Conservation (phyloP, 345 rosid genomes). For the Luvunga scandens region DNA sequence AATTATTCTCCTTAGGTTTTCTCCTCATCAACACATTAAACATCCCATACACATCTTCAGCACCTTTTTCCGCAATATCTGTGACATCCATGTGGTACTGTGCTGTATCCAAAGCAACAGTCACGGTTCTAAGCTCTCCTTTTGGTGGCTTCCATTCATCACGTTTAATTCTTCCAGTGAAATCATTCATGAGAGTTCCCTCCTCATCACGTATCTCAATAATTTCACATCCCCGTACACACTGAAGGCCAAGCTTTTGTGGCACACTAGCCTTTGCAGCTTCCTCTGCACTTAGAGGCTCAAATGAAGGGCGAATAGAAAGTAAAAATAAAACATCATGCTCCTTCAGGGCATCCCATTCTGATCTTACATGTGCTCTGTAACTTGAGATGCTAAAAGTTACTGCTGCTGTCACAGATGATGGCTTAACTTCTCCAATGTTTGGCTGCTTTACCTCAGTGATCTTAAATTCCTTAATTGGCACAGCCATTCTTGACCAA, state of each 20-base stretch:
- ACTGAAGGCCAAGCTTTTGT: constrained; percentile 90
- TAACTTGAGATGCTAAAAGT: constrained; percentile 92
- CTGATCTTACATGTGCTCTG: constrained; percentile 80
- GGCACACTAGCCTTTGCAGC: constrained; percentile 90
- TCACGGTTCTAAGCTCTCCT: constrained; percentile 92
- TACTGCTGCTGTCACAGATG: constrained; percentile 79
- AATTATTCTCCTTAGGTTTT: constrained; percentile 98
- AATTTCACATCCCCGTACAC: constrained; percentile 93
- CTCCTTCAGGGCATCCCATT: constrained; percentile 97
- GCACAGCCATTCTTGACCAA: constrained; percentile 99
- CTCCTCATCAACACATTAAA: constrained; percentile 95
- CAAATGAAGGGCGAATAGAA: constrained; percentile 85
- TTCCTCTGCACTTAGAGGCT: constrained; percentile 95
- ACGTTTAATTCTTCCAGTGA: constrained; percentile 82
- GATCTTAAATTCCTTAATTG: constrained; percentile 71
- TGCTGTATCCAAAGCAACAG: constrained; percentile 92
- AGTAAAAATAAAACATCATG: constrained; percentile 97
- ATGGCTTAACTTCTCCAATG: constrained; percentile 97
- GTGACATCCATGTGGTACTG: constrained; percentile 97
- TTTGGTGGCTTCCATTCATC: constrained; percentile 99
- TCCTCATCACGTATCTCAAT: constrained; percentile 91
- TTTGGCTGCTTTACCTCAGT: constrained; percentile 88
- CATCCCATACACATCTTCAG: constrained; percentile 88
- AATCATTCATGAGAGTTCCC: constrained; percentile 96
- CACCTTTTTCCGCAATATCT: constrained; percentile 88